Base-by-base conservation (phyloP, 495 filamentous ascomycete genomes). In the Aeminium ludgeri region DNA sequence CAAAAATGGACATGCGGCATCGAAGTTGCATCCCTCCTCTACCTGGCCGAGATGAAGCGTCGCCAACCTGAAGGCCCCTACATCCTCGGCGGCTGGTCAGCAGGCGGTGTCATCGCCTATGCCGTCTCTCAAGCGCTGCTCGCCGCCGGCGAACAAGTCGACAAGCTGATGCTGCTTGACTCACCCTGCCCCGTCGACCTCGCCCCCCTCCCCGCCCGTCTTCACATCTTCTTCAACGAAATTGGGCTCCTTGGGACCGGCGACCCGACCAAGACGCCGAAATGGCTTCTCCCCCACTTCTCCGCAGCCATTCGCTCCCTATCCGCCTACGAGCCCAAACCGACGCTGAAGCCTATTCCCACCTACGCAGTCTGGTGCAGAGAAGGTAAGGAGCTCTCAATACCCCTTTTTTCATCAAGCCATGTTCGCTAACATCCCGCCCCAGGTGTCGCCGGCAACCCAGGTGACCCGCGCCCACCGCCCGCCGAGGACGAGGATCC, bases 211-310 rank as follows among this genome's bases (percentile, higher is more conserved):
- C 84, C 83, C 0, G 64, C 71, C 11, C 70, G 77, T 12, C 71
- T 92, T 0, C 82, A 87, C 55, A 65, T 68, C 44, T 89, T 80
- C 70, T 85, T 87, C 55, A 76, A 79, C 40, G 64, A 69, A 6
- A 80, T 86, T 46, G 82, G 83, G 34, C 73, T 92, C 6, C 78
- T 92, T 34, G 82, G 82, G 30, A 77, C 80, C 30, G 63, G 63
- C 39, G 61, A 72, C 64, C 44, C 69, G 61, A 49, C 55, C 69
- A 52, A 79, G 73, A 58, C 70, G 75, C 37, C 83, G 72, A 3
- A 65, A 63, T 92, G 84, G 84, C 70, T 92, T 3, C 71, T 89
- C 0, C 82, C 83, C 34, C 84, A 92, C 59, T 92, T 92, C 61
- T 62, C 73, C 2, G 72, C 79, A 15, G 80, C 80, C 32, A 80